phyloP scores from a whole-genome alignment of 148 eudicot species.

The Silene latifolia region DNA sequence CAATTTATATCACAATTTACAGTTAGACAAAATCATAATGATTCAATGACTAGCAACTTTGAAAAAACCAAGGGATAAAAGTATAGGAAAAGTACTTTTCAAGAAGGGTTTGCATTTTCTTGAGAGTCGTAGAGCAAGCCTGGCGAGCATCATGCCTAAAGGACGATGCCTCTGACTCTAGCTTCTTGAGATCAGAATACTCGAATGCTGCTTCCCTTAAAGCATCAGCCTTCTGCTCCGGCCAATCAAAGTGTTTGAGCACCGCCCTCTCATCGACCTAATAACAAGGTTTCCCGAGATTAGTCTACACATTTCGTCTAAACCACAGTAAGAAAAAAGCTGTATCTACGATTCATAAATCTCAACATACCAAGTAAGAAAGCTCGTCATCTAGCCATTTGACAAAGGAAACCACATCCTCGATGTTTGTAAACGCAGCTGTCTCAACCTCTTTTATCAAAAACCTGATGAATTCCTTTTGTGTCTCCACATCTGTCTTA shows the following conservation, averaged over 20 bases:
- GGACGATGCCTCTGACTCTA: conserved; percentile 67
- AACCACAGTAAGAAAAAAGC: not conserved
- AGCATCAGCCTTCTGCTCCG: conserved; percentile 93
- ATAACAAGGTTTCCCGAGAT: not conserved
- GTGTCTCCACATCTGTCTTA: conserved; percentile 86
- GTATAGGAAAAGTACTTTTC: conserved; percentile 49
- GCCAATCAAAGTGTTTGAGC: conserved; percentile 93
- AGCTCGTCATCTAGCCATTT: conserved; percentile 98
- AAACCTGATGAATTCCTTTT: conserved; percentile 78
- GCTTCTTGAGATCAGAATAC: conserved; percentile 84
- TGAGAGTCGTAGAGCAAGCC: conserved; percentile 64
- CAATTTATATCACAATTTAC: conserved; percentile 1
- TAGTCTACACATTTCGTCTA: not conserved
- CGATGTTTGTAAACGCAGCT: conserved; percentile 74
- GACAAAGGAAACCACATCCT: conserved; percentile 85
- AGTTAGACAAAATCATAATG: not conserved
- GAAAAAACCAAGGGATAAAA: not conserved
- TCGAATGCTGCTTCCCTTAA: conserved; percentile 97
- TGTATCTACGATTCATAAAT: not conserved
- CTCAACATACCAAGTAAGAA: conserved; percentile 63
- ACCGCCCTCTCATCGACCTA: conserved; percentile 98
- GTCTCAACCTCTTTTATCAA: conserved; percentile 74
- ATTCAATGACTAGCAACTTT: too few species aligned
- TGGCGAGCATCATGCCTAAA: conserved; percentile 66
- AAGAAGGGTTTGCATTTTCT: conserved; percentile 89